These are phyloP conservation scores for Elongisporangium undulatum DNA, from an alignment of 352 stramenopile species.

Conservation along the genomic window DNA sequence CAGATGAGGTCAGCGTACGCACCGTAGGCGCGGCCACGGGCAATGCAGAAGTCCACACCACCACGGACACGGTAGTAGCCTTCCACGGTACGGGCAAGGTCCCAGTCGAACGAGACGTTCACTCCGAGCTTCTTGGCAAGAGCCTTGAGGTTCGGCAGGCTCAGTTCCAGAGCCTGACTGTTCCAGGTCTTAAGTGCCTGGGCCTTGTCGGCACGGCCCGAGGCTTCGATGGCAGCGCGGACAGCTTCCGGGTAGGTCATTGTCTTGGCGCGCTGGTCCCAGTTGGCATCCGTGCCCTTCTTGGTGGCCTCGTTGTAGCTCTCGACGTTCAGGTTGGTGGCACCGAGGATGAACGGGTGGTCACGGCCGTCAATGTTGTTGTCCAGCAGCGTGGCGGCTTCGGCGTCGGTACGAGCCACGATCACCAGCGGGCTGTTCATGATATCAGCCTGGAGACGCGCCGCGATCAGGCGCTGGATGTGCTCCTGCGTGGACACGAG, in stretches of 20 bases:
- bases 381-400: constrained; percentile 96
- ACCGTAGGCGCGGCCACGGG: constrained; percentile 93
- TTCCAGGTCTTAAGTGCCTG: constrained; percentile 78
- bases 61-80: constrained; percentile 96
- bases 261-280: constrained; percentile 89
- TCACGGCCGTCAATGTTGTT: constrained; percentile 97
- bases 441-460: constrained; percentile 95
- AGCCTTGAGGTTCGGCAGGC: constrained; percentile 69
- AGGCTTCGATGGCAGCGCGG: constrained; percentile 65
- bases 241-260: constrained; percentile 97
- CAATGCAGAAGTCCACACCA: constrained; percentile 97
- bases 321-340: constrained; percentile 89
- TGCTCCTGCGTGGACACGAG: constrained; percentile 97
- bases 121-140: constrained; percentile 77
- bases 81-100: constrained; percentile 94
- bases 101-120: constrained; percentile 93
- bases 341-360: constrained; percentile 97
- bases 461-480: constrained; percentile 95
- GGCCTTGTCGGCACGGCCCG: constrained; percentile 49
- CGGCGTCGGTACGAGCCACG: constrained; percentile 96
- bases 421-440: constrained; percentile 94
- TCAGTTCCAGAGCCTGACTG: constrained; percentile 68
- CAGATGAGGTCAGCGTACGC: constrained; percentile 97
- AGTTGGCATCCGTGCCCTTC: constrained; percentile 68
- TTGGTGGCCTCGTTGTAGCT: constrained; percentile 76